phyloP scores from a whole-genome alignment of 768 basidiomycete genomes.

The Pseudohyphozyma bogoriensis region DNA sequence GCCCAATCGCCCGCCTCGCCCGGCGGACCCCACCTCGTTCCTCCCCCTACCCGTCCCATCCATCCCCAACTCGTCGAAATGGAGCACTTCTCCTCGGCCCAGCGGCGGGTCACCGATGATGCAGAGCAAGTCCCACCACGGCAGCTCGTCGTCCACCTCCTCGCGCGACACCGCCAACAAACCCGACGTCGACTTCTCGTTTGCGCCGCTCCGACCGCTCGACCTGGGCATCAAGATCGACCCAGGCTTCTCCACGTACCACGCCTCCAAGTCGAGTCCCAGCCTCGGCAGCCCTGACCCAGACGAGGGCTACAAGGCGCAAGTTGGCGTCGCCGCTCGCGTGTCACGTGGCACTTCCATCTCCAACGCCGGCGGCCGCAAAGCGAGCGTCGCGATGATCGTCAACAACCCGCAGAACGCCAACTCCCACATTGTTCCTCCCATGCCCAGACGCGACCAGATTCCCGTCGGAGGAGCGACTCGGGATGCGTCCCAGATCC shows the following conservation, averaged over 20 bases:
- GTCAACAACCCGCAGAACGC: neutral
- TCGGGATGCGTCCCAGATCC: neutral
- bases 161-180: too few species aligned
- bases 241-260: constrained; percentile 9
- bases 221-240: constrained; percentile 21
- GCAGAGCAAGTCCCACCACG: too few species aligned
- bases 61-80: constrained; percentile 3
- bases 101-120: too few species aligned
- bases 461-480: neutral
- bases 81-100: too few species aligned
- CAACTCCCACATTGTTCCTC: too few species aligned
- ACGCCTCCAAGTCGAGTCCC: constrained; percentile 5
- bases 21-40: neutral
- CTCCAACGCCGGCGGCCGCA: neutral
- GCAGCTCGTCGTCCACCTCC: too few species aligned
- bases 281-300: neutral
- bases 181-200: too few species aligned
- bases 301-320: constrained; percentile 2
- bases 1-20: neutral
- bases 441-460: neutral
- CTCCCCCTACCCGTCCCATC: constrained; percentile 3
- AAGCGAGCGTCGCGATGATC: neutral
- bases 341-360: neutral
- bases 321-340: constrained; percentile 6
- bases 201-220: constrained; percentile 11